Conservation (phyloP, 2,329 filamentous ascomycete species). For the Neofusicoccum umdonicola region DNA sequence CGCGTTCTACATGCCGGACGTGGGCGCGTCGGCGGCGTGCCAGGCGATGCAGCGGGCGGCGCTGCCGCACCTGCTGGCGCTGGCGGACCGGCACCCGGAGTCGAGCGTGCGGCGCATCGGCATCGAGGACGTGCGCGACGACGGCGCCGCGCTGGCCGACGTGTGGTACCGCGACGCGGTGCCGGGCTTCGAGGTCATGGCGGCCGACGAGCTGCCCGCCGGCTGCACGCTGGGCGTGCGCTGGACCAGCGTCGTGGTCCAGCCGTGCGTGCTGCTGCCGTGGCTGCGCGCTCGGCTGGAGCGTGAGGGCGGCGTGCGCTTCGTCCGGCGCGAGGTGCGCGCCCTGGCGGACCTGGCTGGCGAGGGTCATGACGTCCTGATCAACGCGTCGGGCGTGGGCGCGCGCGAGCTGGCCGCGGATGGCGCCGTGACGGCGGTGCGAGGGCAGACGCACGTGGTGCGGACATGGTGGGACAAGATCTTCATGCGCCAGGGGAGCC, state of each 20-base stretch:
- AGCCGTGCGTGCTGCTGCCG: slow-evolving; percentile 25
- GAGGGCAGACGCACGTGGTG: slow-evolving; percentile 26
- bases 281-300: slow-evolving; percentile 25
- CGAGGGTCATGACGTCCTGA: slow-evolving; percentile 25
- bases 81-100: slow-evolving; percentile 19
- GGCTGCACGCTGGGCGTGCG: slow-evolving; percentile 21
- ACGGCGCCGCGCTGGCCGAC: slow-evolving; percentile 8
- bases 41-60: slow-evolving; percentile 29
- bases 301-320: slow-evolving; percentile 22
- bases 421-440: slow-evolving; percentile 18
- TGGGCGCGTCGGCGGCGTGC: slow-evolving; percentile 20
- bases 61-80: slow-evolving; percentile 18
- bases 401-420: slow-evolving; percentile 22
- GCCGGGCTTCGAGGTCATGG: slow-evolving; percentile 16
- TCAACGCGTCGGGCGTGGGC: slow-evolving; percentile 27
- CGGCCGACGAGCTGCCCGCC: slow-evolving; percentile 19
- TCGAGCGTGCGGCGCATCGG: slow-evolving; percentile 20
- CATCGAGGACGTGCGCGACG: slow-evolving; percentile 20
- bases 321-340: slow-evolving; percentile 21
- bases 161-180: slow-evolving; percentile 19
- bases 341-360: slow-evolving; percentile 21
- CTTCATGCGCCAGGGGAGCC: slow-evolving; percentile 25
- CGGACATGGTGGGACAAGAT: slow-evolving; percentile 24
- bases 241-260: slow-evolving; percentile 25
- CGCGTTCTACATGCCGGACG: slow-evolving; percentile 29